Percentiles rank a stretch among this genome's conserved stretches.
Evolutionary conservation across 2,329 filamentous ascomycete species (phyloP).

Genomic region (Pseudogymnoascus sp.): DNA sequence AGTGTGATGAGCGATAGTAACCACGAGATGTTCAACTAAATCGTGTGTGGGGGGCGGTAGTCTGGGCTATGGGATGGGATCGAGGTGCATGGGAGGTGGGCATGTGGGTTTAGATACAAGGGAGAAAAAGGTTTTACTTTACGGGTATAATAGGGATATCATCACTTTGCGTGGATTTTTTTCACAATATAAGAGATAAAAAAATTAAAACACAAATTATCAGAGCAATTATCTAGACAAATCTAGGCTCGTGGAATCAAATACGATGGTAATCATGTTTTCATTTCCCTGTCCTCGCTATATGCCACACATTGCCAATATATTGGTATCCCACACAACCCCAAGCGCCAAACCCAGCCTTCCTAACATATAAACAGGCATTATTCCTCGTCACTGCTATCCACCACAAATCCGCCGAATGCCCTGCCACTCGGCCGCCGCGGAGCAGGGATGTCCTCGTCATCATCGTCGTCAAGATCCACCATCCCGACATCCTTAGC

Average conservation of each 20-base stretch:
- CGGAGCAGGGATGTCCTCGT: background rate
- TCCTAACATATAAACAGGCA: conserved; percentile 2
- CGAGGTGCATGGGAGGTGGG: background rate
- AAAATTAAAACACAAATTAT: background rate
- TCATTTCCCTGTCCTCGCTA: background rate
- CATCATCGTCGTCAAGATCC: background rate
- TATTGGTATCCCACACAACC: conserved; percentile 8
- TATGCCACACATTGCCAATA: conserved; percentile 4
- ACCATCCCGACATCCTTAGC: background rate
- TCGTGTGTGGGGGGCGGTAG: background rate
- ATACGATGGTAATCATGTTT: background rate
- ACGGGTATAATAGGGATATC: conserved; percentile 1
- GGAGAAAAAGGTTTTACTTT: background rate
- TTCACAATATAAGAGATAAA: background rate
- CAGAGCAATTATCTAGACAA: background rate
- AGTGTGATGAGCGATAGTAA: conserved; percentile 1
- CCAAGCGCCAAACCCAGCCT: background rate
- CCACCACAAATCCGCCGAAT: conserved; percentile 6
- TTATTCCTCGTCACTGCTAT: conserved; percentile 7
- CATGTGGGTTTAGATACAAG: background rate
- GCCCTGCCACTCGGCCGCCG: background rate
- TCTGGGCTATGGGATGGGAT: background rate
- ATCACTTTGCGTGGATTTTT: background rate
- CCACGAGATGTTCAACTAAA: conserved; percentile 2
- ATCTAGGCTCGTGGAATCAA: background rate